phyloP scores from a whole-genome alignment of 2,329 filamentous ascomycete species.

The Sporothrix variecibatus region DNA sequence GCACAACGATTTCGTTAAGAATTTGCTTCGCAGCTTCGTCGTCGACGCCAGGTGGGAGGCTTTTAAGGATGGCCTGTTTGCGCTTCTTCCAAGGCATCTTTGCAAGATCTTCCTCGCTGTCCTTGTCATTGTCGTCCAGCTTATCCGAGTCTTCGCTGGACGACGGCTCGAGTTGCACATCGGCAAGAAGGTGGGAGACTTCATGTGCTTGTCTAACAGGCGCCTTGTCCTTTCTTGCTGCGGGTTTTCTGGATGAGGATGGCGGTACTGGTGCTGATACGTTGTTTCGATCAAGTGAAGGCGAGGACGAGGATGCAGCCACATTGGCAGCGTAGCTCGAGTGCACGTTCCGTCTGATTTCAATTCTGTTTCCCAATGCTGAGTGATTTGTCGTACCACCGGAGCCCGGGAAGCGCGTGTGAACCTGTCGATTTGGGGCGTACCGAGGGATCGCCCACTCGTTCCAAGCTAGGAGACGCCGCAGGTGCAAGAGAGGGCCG shows the following conservation, averaged over 20 bases:
- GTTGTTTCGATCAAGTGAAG: slow-evolving; percentile 3
- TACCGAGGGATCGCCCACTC: background rate
- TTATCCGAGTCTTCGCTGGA: slow-evolving; percentile 30
- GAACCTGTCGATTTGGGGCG: slow-evolving; percentile 24
- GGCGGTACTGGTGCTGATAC: background rate
- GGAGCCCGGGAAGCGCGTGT: background rate
- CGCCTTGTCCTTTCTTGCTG: slow-evolving; percentile 22
- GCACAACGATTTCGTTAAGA: slow-evolving; percentile 90
- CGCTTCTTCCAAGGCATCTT: slow-evolving; percentile 57
- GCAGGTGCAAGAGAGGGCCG: background rate
- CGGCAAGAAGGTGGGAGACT: slow-evolving; percentile 28
- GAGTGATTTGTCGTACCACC: slow-evolving; percentile 4
- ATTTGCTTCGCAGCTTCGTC: slow-evolving; percentile 83
- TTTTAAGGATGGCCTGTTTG: slow-evolving; percentile 68
- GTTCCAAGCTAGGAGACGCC: slow-evolving; percentile 6
- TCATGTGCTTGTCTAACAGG: slow-evolving; percentile 5
- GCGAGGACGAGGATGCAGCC: slow-evolving; percentile 2
- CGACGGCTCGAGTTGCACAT: slow-evolving; percentile 28
- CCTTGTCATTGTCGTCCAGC: slow-evolving; percentile 22
- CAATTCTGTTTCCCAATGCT: slow-evolving; percentile 18
- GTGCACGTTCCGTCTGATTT: slow-evolving; percentile 29
- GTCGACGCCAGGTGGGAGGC: slow-evolving; percentile 80
- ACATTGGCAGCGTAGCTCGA: slow-evolving; percentile 24
- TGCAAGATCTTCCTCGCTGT: slow-evolving; percentile 11
- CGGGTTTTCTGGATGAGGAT: background rate